phyloP scores from a whole-genome alignment of 2,329 filamentous ascomycete species.

The Diaporthe sp. region DNA sequence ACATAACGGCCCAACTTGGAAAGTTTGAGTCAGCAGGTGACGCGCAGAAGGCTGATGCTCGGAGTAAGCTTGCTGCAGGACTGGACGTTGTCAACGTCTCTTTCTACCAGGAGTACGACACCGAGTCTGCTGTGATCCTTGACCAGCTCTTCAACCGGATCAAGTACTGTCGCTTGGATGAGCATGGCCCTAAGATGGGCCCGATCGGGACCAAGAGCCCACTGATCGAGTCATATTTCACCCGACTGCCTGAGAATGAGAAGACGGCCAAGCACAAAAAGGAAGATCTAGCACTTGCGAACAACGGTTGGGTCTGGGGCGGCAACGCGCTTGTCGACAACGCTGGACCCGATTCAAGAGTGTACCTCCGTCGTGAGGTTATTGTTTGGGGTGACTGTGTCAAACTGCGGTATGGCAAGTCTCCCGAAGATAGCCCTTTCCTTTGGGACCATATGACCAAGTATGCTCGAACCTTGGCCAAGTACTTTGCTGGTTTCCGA shows the following conservation, averaged over 20 bases:
- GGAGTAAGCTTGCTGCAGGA: slow-evolving; percentile 71
- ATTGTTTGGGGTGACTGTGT: slow-evolving; percentile 99
- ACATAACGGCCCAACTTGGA: slow-evolving; percentile 78
- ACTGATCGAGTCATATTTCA: slow-evolving; percentile 95
- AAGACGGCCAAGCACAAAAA: slow-evolving; percentile 82
- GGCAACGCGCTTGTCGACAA: slow-evolving; percentile 96
- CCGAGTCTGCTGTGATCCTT: slow-evolving; percentile 84
- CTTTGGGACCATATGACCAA: slow-evolving; percentile 96
- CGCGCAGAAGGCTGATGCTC: slow-evolving; percentile 58
- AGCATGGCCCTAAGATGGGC: slow-evolving; percentile 89
- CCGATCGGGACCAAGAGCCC: slow-evolving; percentile 83
- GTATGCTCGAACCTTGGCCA: slow-evolving; percentile 92
- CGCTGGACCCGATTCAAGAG: slow-evolving; percentile 87
- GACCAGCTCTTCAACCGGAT: slow-evolving; percentile 94
- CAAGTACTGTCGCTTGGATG: slow-evolving; percentile 95
- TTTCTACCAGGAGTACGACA: slow-evolving; percentile 93
- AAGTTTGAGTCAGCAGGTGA: slow-evolving; percentile 68
- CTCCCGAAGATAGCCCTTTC: slow-evolving; percentile 88
- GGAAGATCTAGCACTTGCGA: slow-evolving; percentile 85
- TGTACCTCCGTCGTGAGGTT: slow-evolving; percentile 96
- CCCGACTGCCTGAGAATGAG: slow-evolving; percentile 84
- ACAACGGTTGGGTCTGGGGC: slow-evolving; percentile 99
- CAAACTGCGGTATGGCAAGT: slow-evolving; percentile 89
- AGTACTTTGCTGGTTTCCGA: slow-evolving; percentile 93
- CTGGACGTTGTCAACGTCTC: slow-evolving; percentile 88